Percentiles rank a stretch among this genome's conserved stretches.
These are phyloP conservation scores for Hypoxylon sp. DNA, from an alignment of 2,329 filamentous ascomycete species.

Conservation along the genomic window DNA sequence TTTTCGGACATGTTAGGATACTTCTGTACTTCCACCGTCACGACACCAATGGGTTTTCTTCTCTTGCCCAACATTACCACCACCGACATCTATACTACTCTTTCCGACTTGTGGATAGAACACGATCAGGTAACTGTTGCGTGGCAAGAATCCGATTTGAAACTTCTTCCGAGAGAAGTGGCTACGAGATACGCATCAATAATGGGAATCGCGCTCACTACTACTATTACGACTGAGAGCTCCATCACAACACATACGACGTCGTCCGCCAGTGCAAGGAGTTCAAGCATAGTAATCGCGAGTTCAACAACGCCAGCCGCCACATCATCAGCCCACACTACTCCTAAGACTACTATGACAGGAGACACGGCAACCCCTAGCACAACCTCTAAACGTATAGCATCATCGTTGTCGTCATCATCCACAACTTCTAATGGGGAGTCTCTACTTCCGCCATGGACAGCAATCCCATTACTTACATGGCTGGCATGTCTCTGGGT, in stretches of 20 bases:
- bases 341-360: neutral
- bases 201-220: slow-evolving; percentile 43
- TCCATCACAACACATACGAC: neutral
- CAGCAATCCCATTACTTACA: slow-evolving; percentile 44
- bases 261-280: slow-evolving; percentile 3
- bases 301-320: slow-evolving; percentile 12
- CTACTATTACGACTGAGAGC: neutral
- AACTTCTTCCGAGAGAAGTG: slow-evolving; percentile 42
- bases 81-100: slow-evolving; percentile 50
- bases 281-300: slow-evolving; percentile 16
- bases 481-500: slow-evolving; percentile 12
- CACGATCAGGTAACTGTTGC: slow-evolving; percentile 51
- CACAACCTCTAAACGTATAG: neutral
- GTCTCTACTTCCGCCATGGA: neutral
- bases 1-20: slow-evolving; percentile 46
- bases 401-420: neutral
- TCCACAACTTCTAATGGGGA: slow-evolving; percentile 14
- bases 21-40: slow-evolving; percentile 49
- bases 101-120: slow-evolving; percentile 48
- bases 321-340: neutral
- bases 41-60: slow-evolving; percentile 49
- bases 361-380: neutral
- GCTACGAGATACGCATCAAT: slow-evolving; percentile 47
- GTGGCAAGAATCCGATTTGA: slow-evolving; percentile 48
- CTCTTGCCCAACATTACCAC: slow-evolving; percentile 50